A percentile compares a stretch with the other conserved stretches of the same genome.
These are phyloP conservation scores for Sporothrix variecibatus DNA, from an alignment of 2,329 filamentous ascomycete species.

Conservation along the genomic window DNA sequence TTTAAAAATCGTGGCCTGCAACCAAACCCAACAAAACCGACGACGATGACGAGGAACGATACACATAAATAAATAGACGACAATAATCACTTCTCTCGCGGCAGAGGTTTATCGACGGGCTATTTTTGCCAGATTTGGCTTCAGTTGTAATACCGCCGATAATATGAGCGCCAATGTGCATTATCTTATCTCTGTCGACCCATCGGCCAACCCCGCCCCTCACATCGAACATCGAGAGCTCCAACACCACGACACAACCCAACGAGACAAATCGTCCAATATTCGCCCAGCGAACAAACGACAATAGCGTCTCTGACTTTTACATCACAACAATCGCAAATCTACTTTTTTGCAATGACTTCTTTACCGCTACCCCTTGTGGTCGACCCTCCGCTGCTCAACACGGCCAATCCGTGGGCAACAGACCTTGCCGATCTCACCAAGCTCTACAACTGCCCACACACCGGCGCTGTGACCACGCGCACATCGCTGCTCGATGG, in stretches of 20 bases:
- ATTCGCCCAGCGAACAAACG: neutral
- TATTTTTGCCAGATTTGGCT: neutral
- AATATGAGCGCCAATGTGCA: neutral
- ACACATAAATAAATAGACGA: neutral
- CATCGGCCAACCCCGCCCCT: conserved; percentile 29
- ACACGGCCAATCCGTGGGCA: conserved; percentile 76
- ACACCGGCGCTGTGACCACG: conserved; percentile 74
- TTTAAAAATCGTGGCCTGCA: conserved; percentile 49
- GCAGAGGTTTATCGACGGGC: neutral
- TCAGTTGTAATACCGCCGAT: neutral
- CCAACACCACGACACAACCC: neutral
- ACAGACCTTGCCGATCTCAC: conserved; percentile 64
- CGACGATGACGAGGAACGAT: neutral
- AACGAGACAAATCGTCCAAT: neutral
- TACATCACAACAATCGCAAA: neutral
- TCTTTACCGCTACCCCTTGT: conserved; percentile 48
- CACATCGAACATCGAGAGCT: neutral
- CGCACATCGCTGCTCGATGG: conserved; percentile 67
- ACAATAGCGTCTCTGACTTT: neutral
- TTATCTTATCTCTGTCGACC: conserved; percentile 35
- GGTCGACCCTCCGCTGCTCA: conserved; percentile 68
- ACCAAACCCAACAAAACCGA: neutral
- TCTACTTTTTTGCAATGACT: conserved; percentile 1
- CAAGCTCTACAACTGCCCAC: conserved; percentile 59
- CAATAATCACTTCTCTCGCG: neutral